A percentile compares a stretch with the other conserved stretches of the same genome.
Conservation (phyloP, 176 grass and related monocot species). For the Leersia perrieri region DNA sequence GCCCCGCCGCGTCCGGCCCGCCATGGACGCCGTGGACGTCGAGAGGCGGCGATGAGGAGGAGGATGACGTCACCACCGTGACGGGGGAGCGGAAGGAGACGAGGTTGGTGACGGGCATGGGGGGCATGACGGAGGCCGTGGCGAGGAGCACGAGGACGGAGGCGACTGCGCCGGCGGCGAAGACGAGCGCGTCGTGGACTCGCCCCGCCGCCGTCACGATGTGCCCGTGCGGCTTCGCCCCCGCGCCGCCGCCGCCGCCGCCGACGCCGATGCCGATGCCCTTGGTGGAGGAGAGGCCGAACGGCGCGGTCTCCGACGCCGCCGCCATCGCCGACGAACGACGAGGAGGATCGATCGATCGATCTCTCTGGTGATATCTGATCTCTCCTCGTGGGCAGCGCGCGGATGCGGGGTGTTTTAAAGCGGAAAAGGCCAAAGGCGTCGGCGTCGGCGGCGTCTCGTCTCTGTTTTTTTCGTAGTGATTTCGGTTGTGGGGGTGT, state of each 20-base stretch:
- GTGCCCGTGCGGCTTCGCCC: conserved; percentile 1
- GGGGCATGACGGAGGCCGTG: conserved; percentile 13
- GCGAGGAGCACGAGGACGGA: conserved; percentile 45
- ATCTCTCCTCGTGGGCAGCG: not conserved
- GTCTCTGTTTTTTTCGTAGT: too few species aligned
- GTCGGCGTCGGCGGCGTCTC: too few species aligned
- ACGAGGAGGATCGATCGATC: too few species aligned
- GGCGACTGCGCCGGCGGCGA: conserved; percentile 48
- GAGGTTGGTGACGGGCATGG: conserved; percentile 5
- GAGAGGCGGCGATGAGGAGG: not conserved
- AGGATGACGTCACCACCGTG: too few species aligned
- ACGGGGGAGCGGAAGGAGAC: conserved; percentile 13
- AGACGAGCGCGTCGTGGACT: conserved; percentile 44
- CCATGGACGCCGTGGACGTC: not conserved
- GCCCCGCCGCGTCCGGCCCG: not conserved
- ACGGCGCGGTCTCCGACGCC: conserved; percentile 4
- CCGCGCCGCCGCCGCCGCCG: not conserved
- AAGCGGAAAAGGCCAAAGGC: not conserved
- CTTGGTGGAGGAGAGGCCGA: not conserved
- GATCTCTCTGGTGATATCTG: too few species aligned
- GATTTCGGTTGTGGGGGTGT: not conserved
- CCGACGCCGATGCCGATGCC: not conserved
- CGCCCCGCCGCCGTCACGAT: not conserved
- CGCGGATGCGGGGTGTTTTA: not conserved
- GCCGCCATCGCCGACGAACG: not conserved